Conservation (phyloP, 2,329 filamentous ascomycete genomes). For the Botrytis hyacinthi region DNA sequence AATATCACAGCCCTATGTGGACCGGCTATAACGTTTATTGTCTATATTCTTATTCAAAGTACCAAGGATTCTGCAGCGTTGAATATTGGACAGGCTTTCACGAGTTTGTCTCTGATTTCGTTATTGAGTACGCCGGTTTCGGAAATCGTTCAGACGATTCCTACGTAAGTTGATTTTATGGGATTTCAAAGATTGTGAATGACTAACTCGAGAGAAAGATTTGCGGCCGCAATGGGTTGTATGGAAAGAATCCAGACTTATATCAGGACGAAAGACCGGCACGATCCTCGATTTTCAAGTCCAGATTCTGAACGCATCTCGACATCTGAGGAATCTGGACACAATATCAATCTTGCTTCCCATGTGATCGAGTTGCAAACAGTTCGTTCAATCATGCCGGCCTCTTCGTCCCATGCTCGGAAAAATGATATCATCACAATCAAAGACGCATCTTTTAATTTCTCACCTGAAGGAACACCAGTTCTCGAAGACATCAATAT, state of each 20-base stretch:
- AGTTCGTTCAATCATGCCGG: not conserved
- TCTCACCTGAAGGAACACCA: not conserved
- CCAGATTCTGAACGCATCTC: not conserved
- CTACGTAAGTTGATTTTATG: slow-evolving; percentile 1
- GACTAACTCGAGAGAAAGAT: not conserved
- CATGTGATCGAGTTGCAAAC: not conserved
- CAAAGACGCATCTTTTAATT: not conserved
- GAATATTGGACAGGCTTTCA: slow-evolving; percentile 40
- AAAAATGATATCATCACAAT: not conserved
- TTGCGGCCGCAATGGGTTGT: slow-evolving; percentile 4
- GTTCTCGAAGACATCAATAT: slow-evolving; percentile 26
- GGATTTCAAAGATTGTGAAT: too few relatives aligned
- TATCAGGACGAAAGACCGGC: not conserved
- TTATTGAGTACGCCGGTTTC: slow-evolving; percentile 27
- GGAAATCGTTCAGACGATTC: slow-evolving; percentile 12
- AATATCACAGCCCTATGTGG: slow-evolving; percentile 1
- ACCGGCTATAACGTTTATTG: not conserved
- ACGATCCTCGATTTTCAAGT: not conserved
- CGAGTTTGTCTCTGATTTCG: slow-evolving; percentile 44
- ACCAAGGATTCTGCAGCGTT: slow-evolving; percentile 22
- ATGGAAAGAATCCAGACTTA: slow-evolving; percentile 15
- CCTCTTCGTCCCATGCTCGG: not conserved
- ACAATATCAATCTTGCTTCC: not conserved
- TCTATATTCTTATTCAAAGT: slow-evolving; percentile 7
- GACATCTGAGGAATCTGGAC: not conserved